Percentiles rank a stretch among this genome's conserved stretches.
These are phyloP conservation scores for Didymella lethalis DNA, from an alignment of 2,329 filamentous ascomycete genomes.

Conservation along the genomic window DNA sequence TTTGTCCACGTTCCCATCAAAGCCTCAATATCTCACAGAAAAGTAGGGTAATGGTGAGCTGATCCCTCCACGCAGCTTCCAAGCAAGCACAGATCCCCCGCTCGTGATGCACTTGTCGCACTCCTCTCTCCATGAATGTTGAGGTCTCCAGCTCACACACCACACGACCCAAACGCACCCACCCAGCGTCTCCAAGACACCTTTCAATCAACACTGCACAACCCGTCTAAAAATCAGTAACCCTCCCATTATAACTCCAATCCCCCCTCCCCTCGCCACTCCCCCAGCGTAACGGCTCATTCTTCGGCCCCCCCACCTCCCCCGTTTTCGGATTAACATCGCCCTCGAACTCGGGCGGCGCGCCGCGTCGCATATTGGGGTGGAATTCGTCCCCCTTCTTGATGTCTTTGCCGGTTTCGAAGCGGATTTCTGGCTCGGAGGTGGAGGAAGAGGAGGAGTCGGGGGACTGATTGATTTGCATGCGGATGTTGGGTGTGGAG, in stretches of 20 bases:
- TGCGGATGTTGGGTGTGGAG: slow-evolving; percentile 42
- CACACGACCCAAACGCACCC: too few relatives aligned
- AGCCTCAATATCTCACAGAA: too few relatives aligned
- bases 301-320: slow-evolving; percentile 96
- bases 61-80: too few relatives aligned
- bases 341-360: slow-evolving; percentile 90
- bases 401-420: slow-evolving; percentile 44
- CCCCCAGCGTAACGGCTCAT: slow-evolving; percentile 92
- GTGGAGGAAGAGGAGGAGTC: slow-evolving; percentile 14
- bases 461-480: slow-evolving; percentile 48
- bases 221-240: slow-evolving; percentile 77
- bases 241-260: slow-evolving; percentile 95
- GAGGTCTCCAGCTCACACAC: too few relatives aligned
- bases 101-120: too few relatives aligned
- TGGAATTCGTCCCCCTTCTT: slow-evolving; percentile 71
- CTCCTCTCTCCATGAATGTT: too few relatives aligned
- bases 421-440: not conserved
- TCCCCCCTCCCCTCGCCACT: slow-evolving; percentile 61
- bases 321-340: slow-evolving; percentile 93
- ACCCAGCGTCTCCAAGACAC: too few relatives aligned
- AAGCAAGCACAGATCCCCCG: too few relatives aligned
- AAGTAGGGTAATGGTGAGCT: too few relatives aligned
- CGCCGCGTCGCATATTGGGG: slow-evolving; percentile 76
- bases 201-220: too few relatives aligned
- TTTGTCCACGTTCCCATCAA: too few relatives aligned